Evolutionary conservation across 1,139 yeast species (phyloP), one percentile per base, ranked within the genome.

Genomic region (Pichia kudriavzevii): DNA sequence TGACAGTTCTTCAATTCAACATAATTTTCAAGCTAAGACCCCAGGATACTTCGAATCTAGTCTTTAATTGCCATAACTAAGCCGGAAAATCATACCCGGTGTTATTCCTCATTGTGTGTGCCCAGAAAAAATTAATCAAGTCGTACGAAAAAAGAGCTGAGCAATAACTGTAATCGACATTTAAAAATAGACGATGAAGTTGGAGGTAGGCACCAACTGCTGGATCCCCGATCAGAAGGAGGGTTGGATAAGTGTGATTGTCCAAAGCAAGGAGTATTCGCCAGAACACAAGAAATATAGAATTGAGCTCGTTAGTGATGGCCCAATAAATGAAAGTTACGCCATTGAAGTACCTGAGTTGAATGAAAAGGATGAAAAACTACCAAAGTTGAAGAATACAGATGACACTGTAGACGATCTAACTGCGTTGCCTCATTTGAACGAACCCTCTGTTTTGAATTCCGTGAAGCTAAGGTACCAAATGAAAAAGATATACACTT

Each of bases 371-470:
- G 53, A 75, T 40, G 60, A 64, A 12, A 64, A 67, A 38, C 59
- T 79, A 35, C 95, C 95, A 6, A 79, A 91, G 22, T 69, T 91
- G 49, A 73, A 97, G 56, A 91, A 91, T 58, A 95, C 97, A 30
- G 69, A 87, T 48, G 99, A 88, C 59, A 83, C 94, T 2, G 88
- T 94, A n/a, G 96, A 91, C 55, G 98, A 91, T 63, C 72, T 91
- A 55, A 91, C 97, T 1, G 78, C 87, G 41, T 69, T 91, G 44
- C 85, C 96, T 1, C 88, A 91, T 56, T 67, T 91, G 52, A 91
- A 93, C 58, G 98, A 93, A 58, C 98, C 99, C 0, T 88, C 94
- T 2, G 96, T 93, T 30, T 69, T 93, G 47, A 94, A 88, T 53
- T 95, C 98, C 11, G 88, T 88, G 56, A 80, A 77, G 52, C 75